phyloP scores from a whole-genome alignment of 2,329 filamentous ascomycete genomes.

The Fusarium nelsonii region DNA sequence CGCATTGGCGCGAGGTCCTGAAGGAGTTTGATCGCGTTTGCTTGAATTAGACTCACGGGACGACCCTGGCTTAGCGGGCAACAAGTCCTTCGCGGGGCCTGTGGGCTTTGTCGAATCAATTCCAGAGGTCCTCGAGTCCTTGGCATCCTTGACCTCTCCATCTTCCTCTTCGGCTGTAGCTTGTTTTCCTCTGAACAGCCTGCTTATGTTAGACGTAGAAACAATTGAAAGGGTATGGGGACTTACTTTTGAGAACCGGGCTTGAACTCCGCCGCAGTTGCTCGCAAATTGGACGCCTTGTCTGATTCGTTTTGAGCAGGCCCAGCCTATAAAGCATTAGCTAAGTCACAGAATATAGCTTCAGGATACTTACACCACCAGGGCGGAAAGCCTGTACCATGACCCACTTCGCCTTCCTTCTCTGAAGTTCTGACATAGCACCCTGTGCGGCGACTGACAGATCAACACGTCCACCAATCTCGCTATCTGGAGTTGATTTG shows the following conservation, averaged over 20 bases:
- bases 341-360: not conserved
- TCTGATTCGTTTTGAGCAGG: constrained; percentile 49
- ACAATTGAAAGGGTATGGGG: not conserved
- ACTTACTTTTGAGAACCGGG: constrained; percentile 60
- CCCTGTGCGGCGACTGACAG: constrained; percentile 80
- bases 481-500: constrained; percentile 61
- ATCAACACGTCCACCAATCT: constrained; percentile 75
- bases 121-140: constrained; percentile 43
- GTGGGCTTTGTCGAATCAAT: constrained; percentile 30
- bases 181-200: constrained; percentile 38
- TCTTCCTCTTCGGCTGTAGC: constrained; percentile 71
- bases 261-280: constrained; percentile 74
- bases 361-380: constrained; percentile 64
- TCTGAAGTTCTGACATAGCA: constrained; percentile 76
- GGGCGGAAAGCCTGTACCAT: constrained; percentile 79
- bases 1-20: constrained; percentile 46
- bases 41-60: constrained; percentile 47
- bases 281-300: constrained; percentile 61
- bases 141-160: constrained; percentile 77
- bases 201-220: constrained; percentile 26
- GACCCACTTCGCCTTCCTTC: constrained; percentile 75
- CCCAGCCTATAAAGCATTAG: constrained; percentile 49
- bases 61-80: constrained; percentile 52
- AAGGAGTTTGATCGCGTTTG: constrained; percentile 45
- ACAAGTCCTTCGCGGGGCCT: constrained; percentile 49